phyloP scores from a whole-genome alignment of 139 green algal species.

The Coccomyxa sp. region DNA sequence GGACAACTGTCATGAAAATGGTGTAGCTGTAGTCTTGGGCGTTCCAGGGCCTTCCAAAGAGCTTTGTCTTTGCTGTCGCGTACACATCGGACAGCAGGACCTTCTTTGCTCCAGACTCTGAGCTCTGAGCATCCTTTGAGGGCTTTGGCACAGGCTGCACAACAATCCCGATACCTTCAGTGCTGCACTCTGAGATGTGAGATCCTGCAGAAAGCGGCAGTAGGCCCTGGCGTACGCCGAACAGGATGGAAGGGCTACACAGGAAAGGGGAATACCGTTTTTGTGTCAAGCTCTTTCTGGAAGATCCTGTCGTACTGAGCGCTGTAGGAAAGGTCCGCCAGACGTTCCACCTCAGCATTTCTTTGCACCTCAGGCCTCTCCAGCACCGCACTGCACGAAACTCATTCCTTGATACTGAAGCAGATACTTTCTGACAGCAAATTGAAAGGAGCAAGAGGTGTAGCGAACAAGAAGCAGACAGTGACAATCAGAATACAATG shows the following conservation, averaged over 20 bases:
- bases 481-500: too few species aligned
- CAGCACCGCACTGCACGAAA: slow-evolving; percentile 1
- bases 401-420: not conserved
- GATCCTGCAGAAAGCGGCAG: too few species aligned
- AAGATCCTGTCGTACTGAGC: slow-evolving; percentile 80
- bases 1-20: slow-evolving; percentile 74
- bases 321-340: slow-evolving; percentile 56
- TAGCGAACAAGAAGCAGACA: too few species aligned
- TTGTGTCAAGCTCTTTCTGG: slow-evolving; percentile 48
- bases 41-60: slow-evolving; percentile 60
- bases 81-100: slow-evolving; percentile 67
- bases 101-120: slow-evolving; percentile 40
- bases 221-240: too few species aligned
- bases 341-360: not conserved
- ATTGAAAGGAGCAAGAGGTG: too few species aligned
- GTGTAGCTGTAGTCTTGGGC: slow-evolving; percentile 70
- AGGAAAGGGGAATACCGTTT: slow-evolving; percentile 28
- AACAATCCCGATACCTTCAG: too few species aligned
- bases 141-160: slow-evolving; percentile 69
- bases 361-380: not conserved
- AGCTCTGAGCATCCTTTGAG: slow-evolving; percentile 48
- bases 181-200: too few species aligned
- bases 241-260: too few species aligned
- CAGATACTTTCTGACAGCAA: not conserved
- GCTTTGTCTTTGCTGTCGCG: slow-evolving; percentile 39